Evolutionary conservation across 2,329 filamentous ascomycete genomes (phyloP), one percentile per base, ranked within the genome.

Genomic region (Aspergillus pseudoterreus): DNA sequence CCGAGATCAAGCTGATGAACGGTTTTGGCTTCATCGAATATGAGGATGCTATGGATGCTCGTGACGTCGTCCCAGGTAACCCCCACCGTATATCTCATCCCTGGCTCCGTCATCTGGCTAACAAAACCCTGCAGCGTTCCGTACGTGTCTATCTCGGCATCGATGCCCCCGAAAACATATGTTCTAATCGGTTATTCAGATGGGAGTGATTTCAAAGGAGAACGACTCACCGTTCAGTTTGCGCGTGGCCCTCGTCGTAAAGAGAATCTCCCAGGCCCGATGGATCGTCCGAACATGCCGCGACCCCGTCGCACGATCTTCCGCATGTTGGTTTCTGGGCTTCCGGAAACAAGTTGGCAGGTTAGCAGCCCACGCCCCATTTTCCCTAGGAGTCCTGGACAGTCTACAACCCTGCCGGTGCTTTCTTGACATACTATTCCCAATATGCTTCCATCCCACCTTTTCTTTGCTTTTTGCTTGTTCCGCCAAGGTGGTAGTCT

Each of bases 341-440:
- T 99, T 75, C 92, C 92, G 72, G 92, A 97, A 82, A 99, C 94
- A 82, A 96, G 92, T 85, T 99, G 94, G 94, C 94, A 99, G 94
- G 94, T 99, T 87, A 94, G 94, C 88, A 69, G 61, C 59, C 65
- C 64, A 69, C 58, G 47, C 59, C 35, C 62, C 62, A 62, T 64
- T 66, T 57, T 52, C 50, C 52, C 57, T 53, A 60, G 65, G 64
- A 67, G 58, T 45, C 60, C 53, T 49, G 63, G 59, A 63, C 45
- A 49, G 47, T 50, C 51, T 47, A 45, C 47, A 45, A 49, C 51
- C 55, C 54, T 57, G 53, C 55, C 39, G 22, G 49, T 53, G 10
- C 43, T 17, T 53, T 50, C 38, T 53, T 52, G 36, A 45, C 55
- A 32, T 44, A 14, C 15, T 27, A 5, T 49, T 17, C 27, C 52